A percentile compares a stretch with the other conserved stretches of the same genome.
Conservation (phyloP, 2,329 filamentous ascomycete species). For the Plenodomus tracheiphilus region DNA sequence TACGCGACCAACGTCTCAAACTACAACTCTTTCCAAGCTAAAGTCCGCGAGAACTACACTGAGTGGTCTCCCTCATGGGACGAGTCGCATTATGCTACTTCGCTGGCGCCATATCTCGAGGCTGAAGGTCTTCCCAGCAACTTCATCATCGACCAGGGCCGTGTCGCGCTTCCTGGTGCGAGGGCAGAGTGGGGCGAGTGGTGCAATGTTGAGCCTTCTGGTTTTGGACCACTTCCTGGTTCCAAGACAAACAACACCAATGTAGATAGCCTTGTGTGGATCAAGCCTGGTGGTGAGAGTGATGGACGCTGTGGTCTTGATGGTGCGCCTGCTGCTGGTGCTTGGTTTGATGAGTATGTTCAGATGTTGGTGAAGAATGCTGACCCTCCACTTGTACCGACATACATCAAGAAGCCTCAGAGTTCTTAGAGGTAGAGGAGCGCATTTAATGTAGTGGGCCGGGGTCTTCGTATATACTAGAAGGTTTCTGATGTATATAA, state of each 20-base stretch:
- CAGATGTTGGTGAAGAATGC: conserved; percentile 35
- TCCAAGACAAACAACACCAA: conserved; percentile 24
- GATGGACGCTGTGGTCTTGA: conserved; percentile 29
- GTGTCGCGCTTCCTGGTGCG: conserved; percentile 26
- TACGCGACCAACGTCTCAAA: conserved; percentile 33
- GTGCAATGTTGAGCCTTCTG: conserved; percentile 32
- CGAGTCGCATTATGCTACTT: conserved; percentile 29
- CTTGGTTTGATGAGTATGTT: conserved; percentile 34
- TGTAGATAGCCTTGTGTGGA: conserved; percentile 36
- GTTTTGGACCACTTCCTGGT: conserved; percentile 23
- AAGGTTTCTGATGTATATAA: neutral
- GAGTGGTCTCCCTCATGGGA: conserved; percentile 28
- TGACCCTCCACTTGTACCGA: conserved; percentile 26
- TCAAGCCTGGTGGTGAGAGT: conserved; percentile 36
- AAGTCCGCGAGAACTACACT: conserved; percentile 30
- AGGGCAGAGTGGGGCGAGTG: conserved; percentile 33
- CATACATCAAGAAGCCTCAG: conserved; percentile 16
- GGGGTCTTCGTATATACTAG: neutral
- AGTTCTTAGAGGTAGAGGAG: neutral
- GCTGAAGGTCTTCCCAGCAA: conserved; percentile 28
- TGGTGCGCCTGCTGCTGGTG: conserved; percentile 30
- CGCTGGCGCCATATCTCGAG: conserved; percentile 22
- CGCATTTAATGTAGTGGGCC: neutral
- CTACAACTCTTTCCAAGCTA: conserved; percentile 32
- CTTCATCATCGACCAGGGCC: conserved; percentile 36